These are phyloP conservation scores for Syzygium malaccense DNA, from an alignment of 441 rosid genomes.

Conservation along the genomic window DNA sequence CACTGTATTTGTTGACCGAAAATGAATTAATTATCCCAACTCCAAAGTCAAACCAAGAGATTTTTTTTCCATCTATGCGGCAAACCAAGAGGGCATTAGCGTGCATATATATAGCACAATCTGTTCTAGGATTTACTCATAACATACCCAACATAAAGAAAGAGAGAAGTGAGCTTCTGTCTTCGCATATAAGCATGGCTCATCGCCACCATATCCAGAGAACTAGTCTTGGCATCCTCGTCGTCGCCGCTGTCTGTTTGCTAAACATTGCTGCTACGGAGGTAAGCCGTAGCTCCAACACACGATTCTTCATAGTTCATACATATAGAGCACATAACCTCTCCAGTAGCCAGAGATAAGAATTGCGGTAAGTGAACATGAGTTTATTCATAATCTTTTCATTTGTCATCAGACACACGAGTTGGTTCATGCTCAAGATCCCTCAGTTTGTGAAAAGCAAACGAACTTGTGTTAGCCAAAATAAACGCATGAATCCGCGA, in stretches of 20 bases:
- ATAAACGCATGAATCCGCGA: background rate
- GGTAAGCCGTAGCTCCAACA: background rate
- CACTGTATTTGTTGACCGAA: background rate
- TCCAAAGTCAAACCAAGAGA: background rate
- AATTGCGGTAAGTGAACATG: background rate
- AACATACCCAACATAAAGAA: background rate
- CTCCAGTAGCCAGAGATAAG: background rate
- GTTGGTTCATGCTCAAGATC: background rate
- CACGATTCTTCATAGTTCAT: background rate
- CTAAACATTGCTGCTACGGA: background rate
- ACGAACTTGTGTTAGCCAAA: background rate
- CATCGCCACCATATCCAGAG: background rate
- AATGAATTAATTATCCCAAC: background rate
- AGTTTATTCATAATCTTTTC: background rate
- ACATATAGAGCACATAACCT: background rate
- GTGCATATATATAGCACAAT: background rate
- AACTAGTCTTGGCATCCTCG: background rate
- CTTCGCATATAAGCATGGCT: background rate
- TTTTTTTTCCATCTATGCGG: background rate
- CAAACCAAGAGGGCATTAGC: background rate
- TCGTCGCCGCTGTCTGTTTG: background rate
- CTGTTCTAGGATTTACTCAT: background rate
- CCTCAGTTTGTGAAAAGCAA: background rate
- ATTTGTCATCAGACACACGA: background rate
- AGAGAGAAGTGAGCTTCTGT: background rate